phyloP scores from a whole-genome alignment of 352 stramenopile genomes.

The Globisporangium middletonii region DNA sequence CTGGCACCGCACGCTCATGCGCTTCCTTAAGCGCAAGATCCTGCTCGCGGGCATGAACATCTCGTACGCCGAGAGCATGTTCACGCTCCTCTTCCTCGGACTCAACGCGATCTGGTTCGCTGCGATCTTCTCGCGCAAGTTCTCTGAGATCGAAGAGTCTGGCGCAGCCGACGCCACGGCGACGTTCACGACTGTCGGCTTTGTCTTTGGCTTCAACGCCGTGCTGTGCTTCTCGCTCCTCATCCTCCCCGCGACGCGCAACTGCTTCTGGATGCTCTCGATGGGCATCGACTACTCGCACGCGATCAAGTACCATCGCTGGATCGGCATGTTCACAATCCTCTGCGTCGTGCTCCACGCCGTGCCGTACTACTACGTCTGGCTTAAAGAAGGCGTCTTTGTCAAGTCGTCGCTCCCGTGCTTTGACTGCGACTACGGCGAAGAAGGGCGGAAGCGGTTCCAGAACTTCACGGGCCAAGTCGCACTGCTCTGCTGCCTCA shows the following conservation, averaged over 20 bases:
- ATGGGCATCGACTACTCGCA: slow-evolving; percentile 85
- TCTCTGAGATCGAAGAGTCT: slow-evolving; percentile 36
- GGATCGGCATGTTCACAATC: slow-evolving; percentile 74
- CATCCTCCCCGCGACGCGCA: slow-evolving; percentile 55
- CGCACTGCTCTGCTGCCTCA: slow-evolving; percentile 56
- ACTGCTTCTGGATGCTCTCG: slow-evolving; percentile 82
- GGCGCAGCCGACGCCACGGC: slow-evolving; percentile 34
- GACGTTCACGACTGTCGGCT: slow-evolving; percentile 47
- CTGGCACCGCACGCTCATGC: slow-evolving; percentile 62
- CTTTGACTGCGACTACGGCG: slow-evolving; percentile 61
- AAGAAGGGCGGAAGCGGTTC: slow-evolving; percentile 51
- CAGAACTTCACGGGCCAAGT: slow-evolving; percentile 77
- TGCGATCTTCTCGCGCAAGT: slow-evolving; percentile 71
- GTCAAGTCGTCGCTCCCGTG: slow-evolving; percentile 55
- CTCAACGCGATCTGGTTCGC: slow-evolving; percentile 81
- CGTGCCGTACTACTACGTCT: slow-evolving; percentile 68
- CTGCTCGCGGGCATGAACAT: slow-evolving; percentile 62
- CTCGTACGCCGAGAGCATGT: slow-evolving; percentile 73
- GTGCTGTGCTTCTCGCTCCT: slow-evolving; percentile 61
- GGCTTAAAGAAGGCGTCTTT: slow-evolving; percentile 51
- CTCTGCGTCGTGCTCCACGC: slow-evolving; percentile 56
- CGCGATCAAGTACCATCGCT: slow-evolving; percentile 85
- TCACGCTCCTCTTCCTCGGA: slow-evolving; percentile 61
- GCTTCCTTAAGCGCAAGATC: slow-evolving; percentile 81
- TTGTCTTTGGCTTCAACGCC: slow-evolving; percentile 71